Evolutionary conservation across 495 filamentous ascomycete genomes (phyloP), one percentile per base, ranked within the genome.

Genomic region (Friedmanniomyces simplex): DNA sequence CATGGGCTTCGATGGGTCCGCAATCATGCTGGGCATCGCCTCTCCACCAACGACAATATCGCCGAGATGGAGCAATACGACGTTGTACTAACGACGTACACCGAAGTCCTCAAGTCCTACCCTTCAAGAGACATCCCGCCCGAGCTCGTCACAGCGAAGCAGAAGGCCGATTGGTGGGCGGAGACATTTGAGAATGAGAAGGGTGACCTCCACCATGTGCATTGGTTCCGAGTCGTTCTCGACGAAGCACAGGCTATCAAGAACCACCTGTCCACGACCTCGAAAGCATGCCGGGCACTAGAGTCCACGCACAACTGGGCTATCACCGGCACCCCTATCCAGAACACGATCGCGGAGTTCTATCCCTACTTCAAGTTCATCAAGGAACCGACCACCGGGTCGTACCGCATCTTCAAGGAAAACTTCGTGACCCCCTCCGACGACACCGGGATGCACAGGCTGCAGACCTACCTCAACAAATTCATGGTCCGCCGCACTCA

Each of bases 231-330:
- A 1, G 71, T 87, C 0, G 72, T 84, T 12, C 71, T 84, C 0
- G 82, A 85, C 54, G 83, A 85, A 62, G 79, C 76, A 0, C 82
- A 85, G 53, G 60, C 63, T 0, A 88, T 88, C 63, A 86, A 84
- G 49, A 87, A 87, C 58, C 66, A 72, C 22, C 48, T 63, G 4
- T 62, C 65, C 0, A 64, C 68, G 41, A 79, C 77, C 2, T 78
- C 76, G 0, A 67, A 76, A 1, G 79, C 81, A 3, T 82, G 82
- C 54, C 66, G 76, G 10, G 73, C 67, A 3, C 65, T 89, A 0
- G 71, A 68, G 43, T 77, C 73, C 1, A 68, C 73, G 13, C 71
- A 78, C 55, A 75, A 78, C 36, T 88, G 85, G 84, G 70, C 76
- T 0, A 32, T 88, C 0, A 77, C 69, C 13, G 84, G 39, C 1